phyloP scores from a whole-genome alignment of 2,329 filamentous ascomycete genomes.

The Nigrospora oryzae region DNA sequence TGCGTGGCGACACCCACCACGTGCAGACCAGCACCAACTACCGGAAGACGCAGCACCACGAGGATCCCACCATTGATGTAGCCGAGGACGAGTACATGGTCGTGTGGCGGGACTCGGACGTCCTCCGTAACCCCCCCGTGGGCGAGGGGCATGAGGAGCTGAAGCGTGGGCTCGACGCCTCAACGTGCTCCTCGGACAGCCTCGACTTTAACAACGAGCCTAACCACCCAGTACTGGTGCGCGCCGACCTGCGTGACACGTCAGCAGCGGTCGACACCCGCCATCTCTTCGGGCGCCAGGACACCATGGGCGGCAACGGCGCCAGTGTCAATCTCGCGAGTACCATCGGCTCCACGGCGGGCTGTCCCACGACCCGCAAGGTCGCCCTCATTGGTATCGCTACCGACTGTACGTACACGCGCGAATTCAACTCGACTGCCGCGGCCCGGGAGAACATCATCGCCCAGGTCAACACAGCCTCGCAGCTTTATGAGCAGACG shows the following conservation, averaged over 20 bases:
- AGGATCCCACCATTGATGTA: conserved; percentile 59
- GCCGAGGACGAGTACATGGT: conserved; percentile 70
- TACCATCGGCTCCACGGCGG: conserved; percentile 73
- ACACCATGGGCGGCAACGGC: conserved; percentile 62
- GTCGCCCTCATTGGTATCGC: conserved; percentile 88
- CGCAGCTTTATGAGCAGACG: conserved; percentile 75
- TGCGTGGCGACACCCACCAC: conserved; percentile 79
- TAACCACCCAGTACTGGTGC: conserved; percentile 58
- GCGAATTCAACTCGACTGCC: conserved; percentile 56
- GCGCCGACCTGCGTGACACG: conserved; percentile 42
- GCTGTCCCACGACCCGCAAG: conserved; percentile 83
- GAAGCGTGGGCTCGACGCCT: conserved; percentile 41
- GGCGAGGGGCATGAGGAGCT: conserved; percentile 48
- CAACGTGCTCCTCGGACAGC: conserved; percentile 64
- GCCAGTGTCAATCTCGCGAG: conserved; percentile 69
- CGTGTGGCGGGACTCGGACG: conserved; percentile 85
- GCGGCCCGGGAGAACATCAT: conserved; percentile 71
- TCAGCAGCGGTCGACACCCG: conserved; percentile 53
- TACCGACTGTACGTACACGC: conserved; percentile 84
- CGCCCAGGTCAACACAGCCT: conserved; percentile 75
- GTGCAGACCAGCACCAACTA: conserved; percentile 72
- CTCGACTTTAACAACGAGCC: conserved; percentile 71
- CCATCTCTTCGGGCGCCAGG: conserved; percentile 65
- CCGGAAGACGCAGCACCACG: conserved; percentile 56
- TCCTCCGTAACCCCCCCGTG: conserved; percentile 32